Base-by-base conservation (phyloP, 371 early-diverging fungal species). In the Rhizopus stolonifer region DNA sequence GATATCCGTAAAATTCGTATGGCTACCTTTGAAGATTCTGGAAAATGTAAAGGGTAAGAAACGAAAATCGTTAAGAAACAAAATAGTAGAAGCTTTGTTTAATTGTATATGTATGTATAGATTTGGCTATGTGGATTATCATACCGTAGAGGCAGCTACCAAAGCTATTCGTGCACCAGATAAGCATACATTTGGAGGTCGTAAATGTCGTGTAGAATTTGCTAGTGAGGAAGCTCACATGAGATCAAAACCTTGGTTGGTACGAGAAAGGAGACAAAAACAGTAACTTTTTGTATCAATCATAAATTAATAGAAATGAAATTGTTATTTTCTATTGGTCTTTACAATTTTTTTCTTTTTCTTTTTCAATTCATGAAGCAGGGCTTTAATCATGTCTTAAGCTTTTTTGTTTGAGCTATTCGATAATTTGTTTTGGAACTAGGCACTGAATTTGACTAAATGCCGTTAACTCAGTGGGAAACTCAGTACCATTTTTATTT, bases 21-120 rank as follows among this genome's bases (percentile, higher is more conserved):
- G 46, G 84, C 84, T 3, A 87, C 89, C 0, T 89, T 89, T 56
- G 82, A 88, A 59, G 90, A 89, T 60, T 72, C 81, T 22, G 85
- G 85, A 47, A 86, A 86, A 60, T 85, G 86, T 74, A 86, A 86
- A 70, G 89, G 89, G 77, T 84, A 79, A 62, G 11, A n/a, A 1
- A 11, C 14, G 17, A 10, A 49, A 13, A 24, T 31, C 29, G 31
- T 1, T 5, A n/a, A 19, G 8, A 49, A 13, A 24, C 31, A 38
- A 38, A 14, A 48, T 45, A 24, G 24, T 15, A 15, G 36, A 15
- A 9, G 13, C 9, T 4, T 36, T 14, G 18, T 13, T 54, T 7
- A 22, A 42, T 6, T 24, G 34, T 18, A 14, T 7, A 33, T 39
- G 15, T 7, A n/a, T n/a, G n/a, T 34, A n/a, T 66, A 76, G 78